Conservation (phyloP, 2,329 filamentous ascomycete species). For the Monosporascus cannonballus region DNA sequence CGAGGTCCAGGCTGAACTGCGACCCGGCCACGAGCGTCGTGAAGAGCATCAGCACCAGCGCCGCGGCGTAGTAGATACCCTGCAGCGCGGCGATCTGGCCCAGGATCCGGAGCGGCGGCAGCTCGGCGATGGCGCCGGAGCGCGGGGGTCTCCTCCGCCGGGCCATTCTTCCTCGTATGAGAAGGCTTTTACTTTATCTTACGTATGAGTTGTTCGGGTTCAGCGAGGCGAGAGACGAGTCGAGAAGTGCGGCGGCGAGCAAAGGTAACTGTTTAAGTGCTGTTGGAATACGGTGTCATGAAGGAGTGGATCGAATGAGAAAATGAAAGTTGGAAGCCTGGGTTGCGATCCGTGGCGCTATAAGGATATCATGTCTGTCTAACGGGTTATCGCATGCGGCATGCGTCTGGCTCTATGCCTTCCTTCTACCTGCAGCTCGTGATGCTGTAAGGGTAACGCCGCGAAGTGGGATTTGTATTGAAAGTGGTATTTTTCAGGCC, state of each 20-base stretch:
- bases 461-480: no score
- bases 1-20: conserved; percentile 44
- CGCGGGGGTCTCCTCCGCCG: conserved; percentile 52
- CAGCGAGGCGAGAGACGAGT: neutral
- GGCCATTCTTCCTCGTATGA: conserved; percentile 30
- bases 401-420: no score
- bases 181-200: neutral
- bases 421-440: no score
- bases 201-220: neutral
- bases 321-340: conserved; percentile 1
- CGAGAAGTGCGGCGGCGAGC: neutral
- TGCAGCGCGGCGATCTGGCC: conserved; percentile 54
- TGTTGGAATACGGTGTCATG: conserved; percentile 1
- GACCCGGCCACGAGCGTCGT: conserved; percentile 52
- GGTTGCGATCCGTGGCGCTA: conserved; percentile 7
- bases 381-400: neutral
- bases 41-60: conserved; percentile 50
- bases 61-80: conserved; percentile 46
- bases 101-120: conserved; percentile 55
- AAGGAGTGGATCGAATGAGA: conserved; percentile 13
- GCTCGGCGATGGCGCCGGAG: conserved; percentile 53
- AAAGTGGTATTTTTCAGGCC: no score
- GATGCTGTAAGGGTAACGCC: no score
- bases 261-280: neutral
- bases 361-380: conserved; percentile 16